Base-by-base conservation (phyloP, 2,329 filamentous ascomycete genomes). In the Sporothrix phasma region DNA sequence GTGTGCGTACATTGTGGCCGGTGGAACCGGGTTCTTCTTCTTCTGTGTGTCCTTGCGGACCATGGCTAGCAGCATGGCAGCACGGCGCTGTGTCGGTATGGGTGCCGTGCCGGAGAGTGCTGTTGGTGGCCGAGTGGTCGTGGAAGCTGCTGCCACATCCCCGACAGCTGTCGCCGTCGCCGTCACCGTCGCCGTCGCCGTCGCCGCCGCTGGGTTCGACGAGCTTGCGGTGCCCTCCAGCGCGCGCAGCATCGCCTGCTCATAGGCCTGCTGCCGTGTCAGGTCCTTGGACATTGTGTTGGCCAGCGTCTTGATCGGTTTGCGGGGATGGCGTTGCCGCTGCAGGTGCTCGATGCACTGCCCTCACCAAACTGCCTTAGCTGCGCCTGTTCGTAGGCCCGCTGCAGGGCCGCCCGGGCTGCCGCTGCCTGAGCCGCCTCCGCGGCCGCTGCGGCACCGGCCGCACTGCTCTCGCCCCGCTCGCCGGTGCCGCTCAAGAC, bases 401-500 rank as follows among this genome's bases (percentile, higher is more conserved):
- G 34, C 24, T 64, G 62, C 24, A 60, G 19, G 0, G 62, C 62
- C n/a, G 19, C 15, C 64, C 66, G 47, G 53, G 64, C 58, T 56
- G 69, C 17, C 67, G 66, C 3, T 62, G 70, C 56, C 65, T 47
- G 5, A 10, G 47, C 59, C 1, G 49, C 47, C 15, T 47, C 13
- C 0, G 43, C 45, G 13, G 49, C 43, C 26, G 34, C 51, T 1
- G 53, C 63, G 1, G 53, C 75, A 71, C 1, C 71, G 61, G 34
- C 31, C 2, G 73, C 66, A 63, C 77, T 79, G 24, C 74, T 77
- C 65, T 80, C 78, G 6, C 75, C 74, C 4, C 26, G 11, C 24
- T 11, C 26, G 47, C n/a, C 45, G 47, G 24, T 24, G 19, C 41
- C 41, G 29, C 58, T 47, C 22, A 53, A 3, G 26, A 67, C 73